Conservation (phyloP, 1,139 yeast species). For the Pichia sp. region DNA sequence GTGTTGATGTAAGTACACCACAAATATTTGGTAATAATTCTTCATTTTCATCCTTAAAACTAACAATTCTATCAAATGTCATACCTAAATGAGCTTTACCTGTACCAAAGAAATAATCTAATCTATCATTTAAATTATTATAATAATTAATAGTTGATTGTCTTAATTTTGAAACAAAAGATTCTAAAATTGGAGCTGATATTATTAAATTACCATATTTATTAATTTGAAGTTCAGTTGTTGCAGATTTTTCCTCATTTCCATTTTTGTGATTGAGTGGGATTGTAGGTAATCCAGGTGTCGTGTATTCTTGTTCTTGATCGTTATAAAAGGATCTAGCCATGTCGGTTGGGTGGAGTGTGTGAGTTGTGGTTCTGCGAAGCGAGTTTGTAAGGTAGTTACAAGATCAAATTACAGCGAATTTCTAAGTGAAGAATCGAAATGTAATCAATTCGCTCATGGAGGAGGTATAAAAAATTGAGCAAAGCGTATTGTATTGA, state of each 20-base stretch:
- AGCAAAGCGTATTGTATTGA: no score
- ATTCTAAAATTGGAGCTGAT: slow-evolving; percentile 40
- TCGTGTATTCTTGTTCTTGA: slow-evolving; percentile 39
- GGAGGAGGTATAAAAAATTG: no score
- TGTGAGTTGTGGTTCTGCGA: no score
- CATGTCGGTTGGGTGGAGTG: background rate
- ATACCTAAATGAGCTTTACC: slow-evolving; percentile 34
- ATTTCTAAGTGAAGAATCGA: no score
- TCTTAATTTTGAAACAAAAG: slow-evolving; percentile 35
- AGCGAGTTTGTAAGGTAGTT: no score
- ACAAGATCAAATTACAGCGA: no score
- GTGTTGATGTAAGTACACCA: slow-evolving; percentile 46
- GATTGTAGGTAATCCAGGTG: slow-evolving; percentile 41
- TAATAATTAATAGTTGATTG: slow-evolving; percentile 34
- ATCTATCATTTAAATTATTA: slow-evolving; percentile 36
- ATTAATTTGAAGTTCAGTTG: slow-evolving; percentile 32
- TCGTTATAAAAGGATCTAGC: slow-evolving; percentile 44
- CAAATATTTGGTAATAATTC: slow-evolving; percentile 49
- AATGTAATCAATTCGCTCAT: no score
- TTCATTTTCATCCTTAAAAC: slow-evolving; percentile 24
- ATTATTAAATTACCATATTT: slow-evolving; percentile 49
- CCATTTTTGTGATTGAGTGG: slow-evolving; percentile 24
- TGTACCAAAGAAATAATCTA: slow-evolving; percentile 40
- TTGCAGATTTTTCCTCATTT: slow-evolving; percentile 32
- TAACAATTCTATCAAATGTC: slow-evolving; percentile 27